These are phyloP conservation scores for Nissolia schottii DNA, from an alignment of 306 rosid genomes.

Conservation along the genomic window DNA sequence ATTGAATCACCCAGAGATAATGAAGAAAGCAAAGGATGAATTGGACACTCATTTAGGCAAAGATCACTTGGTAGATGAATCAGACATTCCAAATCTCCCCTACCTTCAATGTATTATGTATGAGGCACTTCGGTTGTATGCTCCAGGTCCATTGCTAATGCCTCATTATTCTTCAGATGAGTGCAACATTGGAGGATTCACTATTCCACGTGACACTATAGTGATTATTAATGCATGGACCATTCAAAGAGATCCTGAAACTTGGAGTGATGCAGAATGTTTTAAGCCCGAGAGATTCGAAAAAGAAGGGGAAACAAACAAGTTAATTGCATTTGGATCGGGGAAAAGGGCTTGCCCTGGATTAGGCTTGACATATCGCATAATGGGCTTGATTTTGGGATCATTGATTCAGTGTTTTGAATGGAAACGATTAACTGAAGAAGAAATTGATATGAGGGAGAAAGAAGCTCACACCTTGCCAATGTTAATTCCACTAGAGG, in stretches of 20 bases:
- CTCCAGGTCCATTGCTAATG: slow-evolving; percentile 27
- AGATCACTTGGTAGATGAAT: slow-evolving; percentile 26
- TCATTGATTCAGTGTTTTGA: background rate
- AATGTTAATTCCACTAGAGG: background rate
- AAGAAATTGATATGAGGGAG: slow-evolving; percentile 31
- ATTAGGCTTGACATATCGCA: background rate
- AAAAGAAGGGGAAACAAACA: background rate
- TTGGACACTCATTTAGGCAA: slow-evolving; percentile 23
- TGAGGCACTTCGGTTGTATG: slow-evolving; percentile 30
- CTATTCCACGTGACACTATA: slow-evolving; percentile 32
- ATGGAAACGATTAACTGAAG: background rate
- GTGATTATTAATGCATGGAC: slow-evolving; percentile 43
- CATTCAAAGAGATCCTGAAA: slow-evolving; percentile 36
- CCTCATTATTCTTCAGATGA: slow-evolving; percentile 38
- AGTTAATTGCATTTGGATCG: background rate
- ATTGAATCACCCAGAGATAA: slow-evolving; percentile 27
- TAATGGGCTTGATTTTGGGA: background rate
- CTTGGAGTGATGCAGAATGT: slow-evolving; percentile 31
- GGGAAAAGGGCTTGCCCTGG: background rate
- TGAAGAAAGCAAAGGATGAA: slow-evolving; percentile 34
- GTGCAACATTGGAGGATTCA: slow-evolving; percentile 25
- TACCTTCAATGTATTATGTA: slow-evolving; percentile 36
- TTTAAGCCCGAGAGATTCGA: slow-evolving; percentile 22
- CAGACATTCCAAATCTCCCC: slow-evolving; percentile 29
- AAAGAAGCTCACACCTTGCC: background rate